Conservation (phyloP, 306 rosid species). For the Cucumis cinereus region DNA sequence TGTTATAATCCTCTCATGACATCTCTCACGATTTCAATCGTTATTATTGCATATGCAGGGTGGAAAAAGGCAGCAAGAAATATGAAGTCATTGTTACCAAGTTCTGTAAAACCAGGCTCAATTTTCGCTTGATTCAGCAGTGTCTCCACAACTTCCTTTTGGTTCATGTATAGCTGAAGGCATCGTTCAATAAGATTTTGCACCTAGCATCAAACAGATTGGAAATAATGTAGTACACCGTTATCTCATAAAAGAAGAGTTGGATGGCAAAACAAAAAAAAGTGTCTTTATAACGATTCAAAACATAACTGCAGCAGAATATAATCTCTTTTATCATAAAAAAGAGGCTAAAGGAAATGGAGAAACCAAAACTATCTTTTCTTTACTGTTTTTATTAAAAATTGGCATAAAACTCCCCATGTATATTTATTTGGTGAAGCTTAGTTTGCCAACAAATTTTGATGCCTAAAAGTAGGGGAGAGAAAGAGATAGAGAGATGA, state of each 20-base stretch:
- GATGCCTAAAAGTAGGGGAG: neutral
- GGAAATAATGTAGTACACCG: neutral
- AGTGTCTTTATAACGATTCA: neutral
- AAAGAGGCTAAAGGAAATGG: neutral
- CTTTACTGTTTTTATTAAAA: neutral
- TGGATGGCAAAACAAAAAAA: neutral
- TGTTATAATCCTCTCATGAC: neutral
- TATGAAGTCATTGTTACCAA: slow-evolving; percentile 34
- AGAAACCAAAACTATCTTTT: neutral
- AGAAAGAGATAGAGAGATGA: neutral
- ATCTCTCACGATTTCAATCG: neutral
- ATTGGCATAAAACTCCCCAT: neutral
- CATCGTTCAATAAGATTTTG: slow-evolving; percentile 90
- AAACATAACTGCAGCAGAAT: neutral
- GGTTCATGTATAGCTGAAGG: slow-evolving; percentile 87
- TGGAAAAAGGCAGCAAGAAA: neutral
- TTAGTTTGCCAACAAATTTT: neutral
- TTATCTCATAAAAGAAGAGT: neutral
- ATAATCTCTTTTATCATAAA: neutral
- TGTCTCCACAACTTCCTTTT: slow-evolving; percentile 65
- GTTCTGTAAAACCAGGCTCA: slow-evolving; percentile 90
- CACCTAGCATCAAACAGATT: slow-evolving; percentile 33
- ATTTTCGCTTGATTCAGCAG: slow-evolving; percentile 67
- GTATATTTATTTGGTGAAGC: neutral
- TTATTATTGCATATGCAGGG: neutral